Conservation (phyloP, 2,329 filamentous ascomycete genomes). For the Monosporascus sp. region DNA sequence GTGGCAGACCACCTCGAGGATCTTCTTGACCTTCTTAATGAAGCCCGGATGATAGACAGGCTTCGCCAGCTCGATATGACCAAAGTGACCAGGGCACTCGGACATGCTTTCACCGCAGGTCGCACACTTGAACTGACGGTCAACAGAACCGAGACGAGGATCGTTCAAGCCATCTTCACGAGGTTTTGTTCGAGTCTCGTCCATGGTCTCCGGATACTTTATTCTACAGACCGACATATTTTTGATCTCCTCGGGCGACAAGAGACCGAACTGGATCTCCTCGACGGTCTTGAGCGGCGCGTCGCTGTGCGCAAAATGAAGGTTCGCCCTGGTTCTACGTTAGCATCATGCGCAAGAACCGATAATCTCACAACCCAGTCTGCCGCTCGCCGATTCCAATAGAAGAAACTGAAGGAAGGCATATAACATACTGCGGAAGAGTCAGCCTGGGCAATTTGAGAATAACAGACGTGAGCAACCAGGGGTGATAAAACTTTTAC, state of each 20-base stretch:
- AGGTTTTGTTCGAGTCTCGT: slow-evolving; percentile 86
- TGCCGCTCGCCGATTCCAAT: not conserved
- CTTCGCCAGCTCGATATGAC: slow-evolving; percentile 94
- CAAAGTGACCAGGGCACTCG: slow-evolving; percentile 96
- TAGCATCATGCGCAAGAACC: not conserved
- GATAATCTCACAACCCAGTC: not conserved
- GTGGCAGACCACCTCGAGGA: slow-evolving; percentile 97
- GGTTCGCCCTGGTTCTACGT: slow-evolving; percentile 58
- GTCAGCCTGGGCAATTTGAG: not conserved
- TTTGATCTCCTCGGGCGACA: slow-evolving; percentile 98
- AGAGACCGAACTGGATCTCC: slow-evolving; percentile 97
- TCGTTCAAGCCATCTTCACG: slow-evolving; percentile 92
- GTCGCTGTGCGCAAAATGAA: slow-evolving; percentile 85
- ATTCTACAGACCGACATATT: slow-evolving; percentile 96
- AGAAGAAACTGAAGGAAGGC: not conserved
- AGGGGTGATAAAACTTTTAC: not conserved
- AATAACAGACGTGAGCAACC: not conserved
- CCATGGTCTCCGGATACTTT: slow-evolving; percentile 98
- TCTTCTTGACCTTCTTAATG: slow-evolving; percentile 98
- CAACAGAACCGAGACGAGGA: slow-evolving; percentile 91
- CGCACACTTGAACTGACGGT: slow-evolving; percentile 90
- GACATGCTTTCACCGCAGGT: slow-evolving; percentile 95
- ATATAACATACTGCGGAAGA: not conserved
- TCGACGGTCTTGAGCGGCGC: slow-evolving; percentile 95
- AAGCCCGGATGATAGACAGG: slow-evolving; percentile 95